Evolutionary conservation across 23 red algal genomes (phyloP), one percentile per base, ranked within the genome.

Genomic region (Agarophyton chilense): DNA sequence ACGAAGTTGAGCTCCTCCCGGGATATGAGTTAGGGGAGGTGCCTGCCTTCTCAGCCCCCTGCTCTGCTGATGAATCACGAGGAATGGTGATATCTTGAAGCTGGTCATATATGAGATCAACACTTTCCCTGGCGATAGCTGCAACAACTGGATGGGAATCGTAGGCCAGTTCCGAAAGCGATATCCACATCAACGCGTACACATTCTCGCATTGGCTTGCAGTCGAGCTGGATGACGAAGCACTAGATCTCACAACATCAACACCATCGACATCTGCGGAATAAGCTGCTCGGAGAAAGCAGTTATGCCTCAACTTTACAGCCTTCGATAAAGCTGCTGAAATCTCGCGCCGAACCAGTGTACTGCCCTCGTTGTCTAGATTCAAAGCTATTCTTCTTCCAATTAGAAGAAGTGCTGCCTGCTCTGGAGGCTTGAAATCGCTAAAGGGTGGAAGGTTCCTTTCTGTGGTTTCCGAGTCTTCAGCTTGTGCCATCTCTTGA

Each of bases 141-240:
- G 75, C 76, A 12, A 91, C 88, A 53, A 91, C 72, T 4, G 88
- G 88, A 39, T 91, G 88, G 14, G 88, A 61, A 22, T 91, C 88
- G 32, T 64, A 81, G 16, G 88, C 76, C 33, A 91, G 76, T 52
- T 82, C 76, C 26, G 62, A 82, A 22, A 91, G 51, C 36, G 88
- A 77, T 41, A 53, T 81, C 76, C 75, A 91, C 36, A 91, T 52
- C 38, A 50, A 45, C 14, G 19, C 33, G 40, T 75, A 91, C 13
- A 68, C 58, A 29, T 38, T n/a, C 45, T 81, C 74, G 47, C 77
- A 81, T 12, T 53, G 47, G 22, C 35, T 47, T 21, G 16, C 17
- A n/a, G 51, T 50, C 19, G 32, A 39, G 55, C 42, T 50, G 17
- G 35, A 41, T 7, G 50, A 67, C 1, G 56, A 22, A 72, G 32